Percentiles rank a stretch among this genome's conserved stretches.
Evolutionary conservation across 192 early-diverging fungal genomes (phyloP).

Genomic region (Umbelopsis ramanniana): DNA sequence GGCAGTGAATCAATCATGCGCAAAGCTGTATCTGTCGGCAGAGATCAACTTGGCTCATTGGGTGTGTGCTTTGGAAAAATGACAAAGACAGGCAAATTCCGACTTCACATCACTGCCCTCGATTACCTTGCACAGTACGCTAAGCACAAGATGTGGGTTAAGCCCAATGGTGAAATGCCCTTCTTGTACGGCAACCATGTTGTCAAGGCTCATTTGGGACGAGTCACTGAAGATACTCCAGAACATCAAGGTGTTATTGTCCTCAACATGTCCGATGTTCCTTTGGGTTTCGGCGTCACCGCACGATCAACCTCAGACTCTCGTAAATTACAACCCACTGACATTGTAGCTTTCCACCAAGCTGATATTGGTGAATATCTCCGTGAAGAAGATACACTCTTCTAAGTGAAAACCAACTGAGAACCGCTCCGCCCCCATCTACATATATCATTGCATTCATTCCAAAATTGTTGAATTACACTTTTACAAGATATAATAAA

Average conservation of each 20-base stretch:
- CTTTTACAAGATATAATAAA: slow-evolving; percentile 11
- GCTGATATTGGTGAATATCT: slow-evolving; percentile 98
- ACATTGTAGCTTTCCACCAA: slow-evolving; percentile 95
- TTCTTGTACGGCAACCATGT: slow-evolving; percentile 99
- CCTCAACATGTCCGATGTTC: slow-evolving; percentile 91
- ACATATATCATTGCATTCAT: slow-evolving; percentile 23
- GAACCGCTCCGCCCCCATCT: not conserved
- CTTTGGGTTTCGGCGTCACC: slow-evolving; percentile 96
- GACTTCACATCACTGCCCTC: slow-evolving; percentile 91
- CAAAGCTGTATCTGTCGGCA: slow-evolving; percentile 77
- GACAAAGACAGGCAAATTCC: slow-evolving; percentile 97
- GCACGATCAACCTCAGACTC: slow-evolving; percentile 91
- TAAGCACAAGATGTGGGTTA: slow-evolving; percentile 99
- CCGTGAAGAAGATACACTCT: slow-evolving; percentile 77
- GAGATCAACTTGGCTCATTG: slow-evolving; percentile 87
- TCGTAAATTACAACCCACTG: slow-evolving; percentile 92
- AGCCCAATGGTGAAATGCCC: slow-evolving; percentile 98
- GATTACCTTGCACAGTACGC: slow-evolving; percentile 95
- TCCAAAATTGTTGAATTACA: slow-evolving; percentile 19
- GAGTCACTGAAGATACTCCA: slow-evolving; percentile 98
- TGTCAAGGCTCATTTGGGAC: slow-evolving; percentile 94
- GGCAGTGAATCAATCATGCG: slow-evolving; percentile 88
- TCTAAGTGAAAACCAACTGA: slow-evolving; percentile 44
- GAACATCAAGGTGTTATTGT: slow-evolving; percentile 97
- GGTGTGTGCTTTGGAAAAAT: slow-evolving; percentile 99